phyloP scores from a whole-genome alignment of 129 eudicot species.

The Flaveria trinervia region DNA sequence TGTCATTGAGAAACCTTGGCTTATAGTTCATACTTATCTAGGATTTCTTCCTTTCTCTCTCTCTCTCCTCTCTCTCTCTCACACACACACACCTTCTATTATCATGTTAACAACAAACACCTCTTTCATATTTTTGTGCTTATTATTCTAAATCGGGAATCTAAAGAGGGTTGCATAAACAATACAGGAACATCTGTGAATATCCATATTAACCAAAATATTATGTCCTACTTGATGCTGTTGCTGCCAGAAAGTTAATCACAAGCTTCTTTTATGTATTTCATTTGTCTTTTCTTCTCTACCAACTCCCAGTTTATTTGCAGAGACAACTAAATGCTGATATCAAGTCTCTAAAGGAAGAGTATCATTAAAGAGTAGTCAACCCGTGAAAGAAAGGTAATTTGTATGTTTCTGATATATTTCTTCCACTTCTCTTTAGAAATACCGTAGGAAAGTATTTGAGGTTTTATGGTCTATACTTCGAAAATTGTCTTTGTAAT shows the following conservation, averaged over 20 bases:
- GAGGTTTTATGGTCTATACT: too few species aligned
- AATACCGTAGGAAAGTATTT: too few species aligned
- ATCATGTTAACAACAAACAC: background rate
- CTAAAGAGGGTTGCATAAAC: conserved; percentile 9
- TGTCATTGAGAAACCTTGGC: background rate
- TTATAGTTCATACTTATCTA: background rate
- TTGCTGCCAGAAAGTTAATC: conserved; percentile 17
- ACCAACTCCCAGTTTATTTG: background rate
- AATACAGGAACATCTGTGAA: background rate
- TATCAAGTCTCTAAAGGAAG: conserved; percentile 75
- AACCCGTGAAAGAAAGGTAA: conserved; percentile 86
- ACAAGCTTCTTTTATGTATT: background rate
- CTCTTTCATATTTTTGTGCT: background rate
- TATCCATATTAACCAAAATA: background rate
- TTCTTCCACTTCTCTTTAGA: background rate
- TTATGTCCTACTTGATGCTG: conserved; percentile 2
- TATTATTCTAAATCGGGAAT: background rate
- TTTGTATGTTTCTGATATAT: background rate
- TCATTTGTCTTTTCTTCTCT: background rate
- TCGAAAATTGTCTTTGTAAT: too few species aligned
- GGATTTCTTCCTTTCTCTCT: background rate
- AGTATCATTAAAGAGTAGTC: conserved; percentile 82
- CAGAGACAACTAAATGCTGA: conserved; percentile 84
- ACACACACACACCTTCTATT: background rate
- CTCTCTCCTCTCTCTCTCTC: background rate